Base-by-base conservation (phyloP, 108 stramenopile genomes). In the Cyclostephanos invisitatus region DNA sequence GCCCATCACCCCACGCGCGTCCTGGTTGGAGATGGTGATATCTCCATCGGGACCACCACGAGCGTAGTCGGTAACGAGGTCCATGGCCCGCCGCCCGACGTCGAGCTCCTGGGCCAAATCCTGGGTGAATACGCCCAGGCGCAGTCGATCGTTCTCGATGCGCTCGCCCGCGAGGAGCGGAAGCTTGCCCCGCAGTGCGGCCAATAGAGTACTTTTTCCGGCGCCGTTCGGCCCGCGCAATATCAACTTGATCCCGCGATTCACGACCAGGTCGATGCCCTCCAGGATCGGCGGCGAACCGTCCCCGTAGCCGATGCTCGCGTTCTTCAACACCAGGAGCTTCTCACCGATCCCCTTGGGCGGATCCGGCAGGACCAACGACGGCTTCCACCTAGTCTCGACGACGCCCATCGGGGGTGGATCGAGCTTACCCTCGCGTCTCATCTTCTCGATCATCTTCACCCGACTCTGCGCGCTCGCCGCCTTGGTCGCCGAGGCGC, bases 101-200 rank as follows among this genome's bases (percentile, higher is more conserved):
- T 92, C 89, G 17, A 95, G 83, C 63, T 96, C 93, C 67, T 96
- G 96, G 3, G 96, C 92, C 58, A 96, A 60, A 73, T 97, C 97
- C 81, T 96, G 96, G 4, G 93, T 93, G 56, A 94, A 91, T 37
- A 83, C 73, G 24, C 93, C 88, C 5, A 91, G 62, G 7, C 76
- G 72, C 24, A 92, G 63, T 25, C 64, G 47, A 20, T 84, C 86
- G 67, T 94, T 91, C 68, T 90, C 89, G 27, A 68, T 81, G 20
- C 95, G 85, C 28, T 83, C 73, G 44, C 95, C 94, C 22, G 60
- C 50, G 7, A 90, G 47, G 20, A 92, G 66, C 1, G 90, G 92
- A 36, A 93, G 61, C 9, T 72, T 84, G 17, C 95, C 96, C 56
- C 97, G 73, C 11, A 98, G 70, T 0, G 96, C 84, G 58, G 94